Percentiles rank a stretch among this genome's conserved stretches.
phyloP scores from a whole-genome alignment of 192 early-diverging fungal species.

The Diversispora epigaea region DNA sequence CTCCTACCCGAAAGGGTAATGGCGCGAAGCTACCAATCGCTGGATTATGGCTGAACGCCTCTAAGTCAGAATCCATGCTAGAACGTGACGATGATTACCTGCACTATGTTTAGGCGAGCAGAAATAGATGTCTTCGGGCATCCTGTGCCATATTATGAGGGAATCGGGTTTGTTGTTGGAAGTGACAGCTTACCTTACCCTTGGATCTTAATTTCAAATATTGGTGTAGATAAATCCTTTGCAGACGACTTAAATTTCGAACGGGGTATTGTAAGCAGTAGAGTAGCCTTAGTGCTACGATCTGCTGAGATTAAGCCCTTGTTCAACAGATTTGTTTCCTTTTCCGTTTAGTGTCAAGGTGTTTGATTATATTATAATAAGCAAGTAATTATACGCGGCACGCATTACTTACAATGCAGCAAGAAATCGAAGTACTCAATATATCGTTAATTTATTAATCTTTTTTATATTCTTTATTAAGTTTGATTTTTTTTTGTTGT shows the following conservation, averaged over 20 bases:
- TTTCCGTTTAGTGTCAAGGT: background rate
- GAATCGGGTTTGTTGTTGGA: too few relatives aligned
- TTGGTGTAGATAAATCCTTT: constrained; percentile 15
- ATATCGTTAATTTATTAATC: too few relatives aligned
- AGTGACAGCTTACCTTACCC: background rate
- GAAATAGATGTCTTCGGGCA: too few relatives aligned
- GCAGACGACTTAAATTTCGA: constrained; percentile 25
- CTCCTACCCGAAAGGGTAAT: constrained; percentile 25
- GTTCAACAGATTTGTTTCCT: constrained; percentile 37
- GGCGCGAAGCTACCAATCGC: constrained; percentile 27
- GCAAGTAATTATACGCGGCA: too few relatives aligned
- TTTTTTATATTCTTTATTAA: too few relatives aligned
- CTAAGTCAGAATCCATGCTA: too few relatives aligned
- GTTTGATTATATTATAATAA: too few relatives aligned
- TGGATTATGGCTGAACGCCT: too few relatives aligned
- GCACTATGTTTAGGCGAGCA: background rate
- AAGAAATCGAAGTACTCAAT: too few relatives aligned
- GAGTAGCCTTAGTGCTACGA: constrained; percentile 48
- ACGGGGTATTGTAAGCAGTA: constrained; percentile 29
- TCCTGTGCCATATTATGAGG: background rate
- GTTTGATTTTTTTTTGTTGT: too few relatives aligned
- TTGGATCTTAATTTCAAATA: constrained; percentile 10
- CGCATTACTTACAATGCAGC: too few relatives aligned
- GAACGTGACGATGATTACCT: constrained; percentile 6
- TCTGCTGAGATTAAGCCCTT: constrained; percentile 53